Evolutionary conservation across 1,139 yeast species (phyloP), one percentile per base, ranked within the genome.

Genomic region (Candida dubliniensis): DNA sequence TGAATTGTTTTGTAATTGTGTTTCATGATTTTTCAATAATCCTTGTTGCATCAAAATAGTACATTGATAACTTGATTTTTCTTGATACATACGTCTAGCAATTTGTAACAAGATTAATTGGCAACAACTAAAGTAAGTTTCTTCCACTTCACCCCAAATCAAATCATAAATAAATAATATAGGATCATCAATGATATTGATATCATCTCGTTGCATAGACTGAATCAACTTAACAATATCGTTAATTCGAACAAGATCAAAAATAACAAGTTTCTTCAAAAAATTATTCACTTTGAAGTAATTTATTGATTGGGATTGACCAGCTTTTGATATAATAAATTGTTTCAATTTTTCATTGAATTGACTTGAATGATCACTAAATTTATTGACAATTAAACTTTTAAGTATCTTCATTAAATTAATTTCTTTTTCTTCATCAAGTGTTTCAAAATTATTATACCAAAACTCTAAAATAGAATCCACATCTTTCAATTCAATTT

Each of bases 221-320:
- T 23, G 45, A 5, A 31, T 10, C 23, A 33, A 11, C 32, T 33
- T 36, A 1, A 59, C 31, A 11, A 59, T 34, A 4, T 59, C 61
- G 23, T 47, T 49, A 8, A 60, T 44, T 25, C 43, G 47, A 3
- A 58, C 31, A 1, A 61, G 43, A 38, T 61, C 66, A 45, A 45
- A 61, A 11, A 55, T 34, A 12, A 56, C 38, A 18, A 64, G 47
- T 39, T 55, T 60, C 40, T 54, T 56, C 29, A 60, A 41, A 41
- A 59, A 52, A 3, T 34, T n/a, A 7, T 39, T 36, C 1, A 50
- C 23, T 2, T 27, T 38, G 1, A 29, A 31, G 10, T 26, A 7
- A 13, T 53, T 49, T 1, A 35, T 41, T 4, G 10, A 9, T 5
- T 32, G 41, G 4, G 41, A 36, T 8, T 44, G 40, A 2, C 51